phyloP scores from a whole-genome alignment of 129 eudicot genomes.

The Arctium minus region DNA sequence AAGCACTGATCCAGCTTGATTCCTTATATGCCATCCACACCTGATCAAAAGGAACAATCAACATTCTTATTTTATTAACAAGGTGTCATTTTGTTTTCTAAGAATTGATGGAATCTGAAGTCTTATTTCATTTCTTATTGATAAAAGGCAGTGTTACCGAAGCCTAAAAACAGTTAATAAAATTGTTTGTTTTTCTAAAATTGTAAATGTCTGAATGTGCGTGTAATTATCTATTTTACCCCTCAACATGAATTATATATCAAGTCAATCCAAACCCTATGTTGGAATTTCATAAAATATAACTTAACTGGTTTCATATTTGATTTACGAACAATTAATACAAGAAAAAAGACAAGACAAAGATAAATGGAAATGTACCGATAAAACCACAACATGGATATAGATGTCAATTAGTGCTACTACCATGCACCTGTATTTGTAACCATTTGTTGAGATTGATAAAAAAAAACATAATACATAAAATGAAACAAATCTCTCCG shows the following conservation, averaged over 20 bases:
- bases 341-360: background rate
- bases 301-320: too few relatives aligned
- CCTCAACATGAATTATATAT: too few relatives aligned
- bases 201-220: too few relatives aligned
- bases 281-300: background rate
- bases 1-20: constrained; percentile 41
- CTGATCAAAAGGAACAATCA: constrained; percentile 23
- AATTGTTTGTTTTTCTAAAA: too few relatives aligned
- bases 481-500: background rate
- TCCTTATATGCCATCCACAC: constrained; percentile 70
- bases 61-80: too few relatives aligned
- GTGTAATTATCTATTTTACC: too few relatives aligned
- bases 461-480: background rate
- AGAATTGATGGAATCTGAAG: too few relatives aligned
- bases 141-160: too few relatives aligned
- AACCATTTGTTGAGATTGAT: background rate
- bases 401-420: constrained; percentile 59
- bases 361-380: constrained; percentile 28
- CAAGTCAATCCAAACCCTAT: too few relatives aligned
- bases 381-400: constrained; percentile 41
- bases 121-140: too few relatives aligned
- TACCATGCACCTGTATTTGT: constrained; percentile 73
- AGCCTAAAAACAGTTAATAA: too few relatives aligned
- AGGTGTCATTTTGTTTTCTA: too few relatives aligned
- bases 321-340: background rate